phyloP scores from a whole-genome alignment of 768 basidiomycete species.

The Tylopilus sp. region DNA sequence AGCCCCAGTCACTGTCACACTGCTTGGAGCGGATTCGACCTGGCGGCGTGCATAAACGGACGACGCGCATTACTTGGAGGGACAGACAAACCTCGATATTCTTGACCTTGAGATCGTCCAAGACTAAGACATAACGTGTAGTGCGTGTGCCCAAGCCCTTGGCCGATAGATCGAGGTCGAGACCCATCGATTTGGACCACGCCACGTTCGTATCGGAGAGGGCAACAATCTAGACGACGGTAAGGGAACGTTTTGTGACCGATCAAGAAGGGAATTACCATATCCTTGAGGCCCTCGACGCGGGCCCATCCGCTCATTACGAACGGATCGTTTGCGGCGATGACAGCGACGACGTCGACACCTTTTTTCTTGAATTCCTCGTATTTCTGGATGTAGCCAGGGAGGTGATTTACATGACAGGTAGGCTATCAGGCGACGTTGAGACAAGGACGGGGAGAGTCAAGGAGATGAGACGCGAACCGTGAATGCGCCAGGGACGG shows the following conservation, averaged over 20 bases:
- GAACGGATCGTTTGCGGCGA: conserved; percentile 60
- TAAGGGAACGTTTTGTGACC: not conserved
- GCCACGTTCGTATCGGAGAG: conserved; percentile 52
- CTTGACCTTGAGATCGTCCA: conserved; percentile 69
- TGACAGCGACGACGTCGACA: conserved; percentile 48
- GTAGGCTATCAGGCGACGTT: conserved; percentile 31
- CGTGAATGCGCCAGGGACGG: conserved; percentile 81
- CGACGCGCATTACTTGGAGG: not conserved
- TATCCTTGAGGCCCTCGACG: conserved; percentile 60
- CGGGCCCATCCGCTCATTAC: conserved; percentile 61
- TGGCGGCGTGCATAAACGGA: not conserved
- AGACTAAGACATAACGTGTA: conserved; percentile 56
- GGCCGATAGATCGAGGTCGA: conserved; percentile 49
- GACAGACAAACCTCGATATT: conserved; percentile 50
- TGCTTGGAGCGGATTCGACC: conserved; percentile 13
- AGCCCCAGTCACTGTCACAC: conserved; percentile 9
- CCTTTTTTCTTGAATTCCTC: conserved; percentile 51
- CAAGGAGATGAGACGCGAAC: conserved; percentile 36
- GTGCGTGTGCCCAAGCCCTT: conserved; percentile 57
- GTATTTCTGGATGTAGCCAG: conserved; percentile 43
- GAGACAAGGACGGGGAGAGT: not conserved
- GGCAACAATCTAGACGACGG: conserved; percentile 46
- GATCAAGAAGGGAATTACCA: conserved; percentile 42
- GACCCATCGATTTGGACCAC: conserved; percentile 55
- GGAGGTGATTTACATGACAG: conserved; percentile 43